phyloP scores from a whole-genome alignment of 352 stramenopile species.

The Pythium dissimile region DNA sequence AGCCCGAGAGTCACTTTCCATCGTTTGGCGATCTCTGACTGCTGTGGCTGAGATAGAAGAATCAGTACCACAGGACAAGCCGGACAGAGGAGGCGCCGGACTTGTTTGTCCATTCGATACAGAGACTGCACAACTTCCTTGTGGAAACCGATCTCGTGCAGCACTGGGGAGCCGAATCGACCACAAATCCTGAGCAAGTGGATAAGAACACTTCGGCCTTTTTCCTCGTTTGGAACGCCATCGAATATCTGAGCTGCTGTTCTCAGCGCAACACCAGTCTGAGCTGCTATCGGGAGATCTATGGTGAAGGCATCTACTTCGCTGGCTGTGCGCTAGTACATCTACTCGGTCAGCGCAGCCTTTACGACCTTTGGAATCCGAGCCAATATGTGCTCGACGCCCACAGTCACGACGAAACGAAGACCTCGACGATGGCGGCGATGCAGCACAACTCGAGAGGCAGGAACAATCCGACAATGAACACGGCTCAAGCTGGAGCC shows the following conservation, averaged over 20 bases:
- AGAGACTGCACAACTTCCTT: constrained; percentile 20
- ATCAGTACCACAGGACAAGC: not conserved
- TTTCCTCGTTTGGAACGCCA: constrained; percentile 57
- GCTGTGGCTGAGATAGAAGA: too few species aligned
- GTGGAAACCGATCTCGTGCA: constrained; percentile 28
- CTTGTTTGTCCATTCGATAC: constrained; percentile 4
- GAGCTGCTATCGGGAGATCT: constrained; percentile 28
- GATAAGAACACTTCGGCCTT: constrained; percentile 41
- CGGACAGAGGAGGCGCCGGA: not conserved
- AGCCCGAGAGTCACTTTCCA: not conserved
- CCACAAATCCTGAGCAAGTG: constrained; percentile 41
- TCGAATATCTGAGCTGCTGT: constrained; percentile 59
- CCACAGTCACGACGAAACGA: constrained; percentile 29
- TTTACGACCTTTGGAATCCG: constrained; percentile 62
- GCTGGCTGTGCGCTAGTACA: constrained; percentile 57
- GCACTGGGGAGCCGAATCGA: constrained; percentile 32
- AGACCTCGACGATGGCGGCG: constrained; percentile 5
- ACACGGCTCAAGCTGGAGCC: not conserved
- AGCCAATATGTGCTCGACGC: constrained; percentile 55
- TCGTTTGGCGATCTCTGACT: not conserved
- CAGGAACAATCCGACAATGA: not conserved
- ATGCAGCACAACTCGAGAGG: constrained; percentile 9
- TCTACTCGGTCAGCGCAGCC: constrained; percentile 43
- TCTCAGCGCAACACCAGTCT: constrained; percentile 10
- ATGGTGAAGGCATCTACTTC: constrained; percentile 58